A percentile compares a stretch with the other conserved stretches of the same genome.
Evolutionary conservation across 2,329 filamentous ascomycete genomes (phyloP).

Genomic region (Alternaria burnsii): DNA sequence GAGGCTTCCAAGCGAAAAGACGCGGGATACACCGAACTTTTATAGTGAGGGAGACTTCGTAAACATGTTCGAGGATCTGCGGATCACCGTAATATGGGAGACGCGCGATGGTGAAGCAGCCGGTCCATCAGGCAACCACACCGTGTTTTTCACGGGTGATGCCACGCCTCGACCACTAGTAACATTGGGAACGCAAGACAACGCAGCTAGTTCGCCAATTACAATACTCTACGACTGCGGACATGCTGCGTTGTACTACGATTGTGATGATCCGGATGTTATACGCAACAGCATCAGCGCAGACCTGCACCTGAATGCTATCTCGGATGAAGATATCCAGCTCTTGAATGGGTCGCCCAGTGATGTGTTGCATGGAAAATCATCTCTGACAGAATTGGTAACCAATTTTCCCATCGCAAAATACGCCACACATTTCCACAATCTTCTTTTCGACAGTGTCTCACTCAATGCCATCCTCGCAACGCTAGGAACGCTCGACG

Average conservation of each 20-base stretch:
- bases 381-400: constrained; percentile 2
- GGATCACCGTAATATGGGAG: constrained; percentile 23
- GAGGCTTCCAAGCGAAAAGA: constrained; percentile 4
- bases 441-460: constrained; percentile 11
- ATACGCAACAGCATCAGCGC: constrained; percentile 16
- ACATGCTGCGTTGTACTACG: constrained; percentile 21
- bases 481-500: not conserved
- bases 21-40: not conserved
- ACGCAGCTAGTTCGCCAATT: not conserved
- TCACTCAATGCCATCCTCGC: not conserved
- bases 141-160: constrained; percentile 16
- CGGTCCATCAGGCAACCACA: constrained; percentile 14
- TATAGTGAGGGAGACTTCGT: constrained; percentile 19
- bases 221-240: constrained; percentile 19
- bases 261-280: constrained; percentile 13
- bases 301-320: constrained; percentile 20
- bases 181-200: not conserved
- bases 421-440: constrained; percentile 11
- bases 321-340: constrained; percentile 6
- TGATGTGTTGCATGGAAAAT: not conserved
- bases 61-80: constrained; percentile 14
- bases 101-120: not conserved
- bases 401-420: not conserved
- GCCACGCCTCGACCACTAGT: constrained; percentile 4
- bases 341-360: not conserved